A percentile compares a stretch with the other conserved stretches of the same genome.
These are phyloP conservation scores for Helenozyma baotianmanensis DNA, from an alignment of 805 yeast species.

Conservation along the genomic window DNA sequence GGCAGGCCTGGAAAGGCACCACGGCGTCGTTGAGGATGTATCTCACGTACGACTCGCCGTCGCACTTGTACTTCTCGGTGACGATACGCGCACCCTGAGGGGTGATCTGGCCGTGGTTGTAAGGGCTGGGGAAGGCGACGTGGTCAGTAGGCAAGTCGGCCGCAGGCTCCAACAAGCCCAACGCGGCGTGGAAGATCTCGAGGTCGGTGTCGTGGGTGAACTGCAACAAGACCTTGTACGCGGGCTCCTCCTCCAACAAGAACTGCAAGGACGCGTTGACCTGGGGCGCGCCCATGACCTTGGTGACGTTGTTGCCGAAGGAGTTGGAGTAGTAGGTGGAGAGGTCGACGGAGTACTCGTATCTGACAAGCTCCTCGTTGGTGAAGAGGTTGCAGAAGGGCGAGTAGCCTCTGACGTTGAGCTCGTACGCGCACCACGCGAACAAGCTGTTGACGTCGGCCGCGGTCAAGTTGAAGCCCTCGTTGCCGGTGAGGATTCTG, in stretches of 20 bases:
- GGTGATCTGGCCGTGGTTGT: conserved; percentile 35
- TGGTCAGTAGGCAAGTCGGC: conserved; percentile 41
- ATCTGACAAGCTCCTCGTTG: conserved; percentile 58
- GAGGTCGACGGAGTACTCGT: conserved; percentile 58
- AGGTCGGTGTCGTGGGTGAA: conserved; percentile 75
- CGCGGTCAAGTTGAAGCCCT: conserved; percentile 47
- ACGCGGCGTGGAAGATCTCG: conserved; percentile 55
- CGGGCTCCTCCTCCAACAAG: conserved; percentile 38
- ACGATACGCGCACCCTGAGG: conserved; percentile 40
- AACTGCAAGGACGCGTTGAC: conserved; percentile 47
- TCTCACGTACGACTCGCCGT: conserved; percentile 30
- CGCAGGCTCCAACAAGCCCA: conserved; percentile 50
- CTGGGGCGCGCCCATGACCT: conserved; percentile 56
- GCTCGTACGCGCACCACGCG: conserved; percentile 68
- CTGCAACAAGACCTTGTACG: conserved; percentile 57
- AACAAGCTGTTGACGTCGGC: conserved; percentile 52
- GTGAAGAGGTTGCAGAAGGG: conserved; percentile 66
- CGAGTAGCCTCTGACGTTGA: conserved; percentile 65
- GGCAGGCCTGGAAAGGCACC: conserved; percentile 30
- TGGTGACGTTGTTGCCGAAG: conserved; percentile 55
- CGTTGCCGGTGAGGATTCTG: conserved; percentile 54
- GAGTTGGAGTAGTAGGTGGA: conserved; percentile 58
- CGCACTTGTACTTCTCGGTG: conserved; percentile 33
- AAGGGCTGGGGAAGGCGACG: conserved; percentile 45
- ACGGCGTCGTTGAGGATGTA: conserved; percentile 39